phyloP scores from a whole-genome alignment of 371 early-diverging fungal genomes.

The Mortierella sp. region DNA sequence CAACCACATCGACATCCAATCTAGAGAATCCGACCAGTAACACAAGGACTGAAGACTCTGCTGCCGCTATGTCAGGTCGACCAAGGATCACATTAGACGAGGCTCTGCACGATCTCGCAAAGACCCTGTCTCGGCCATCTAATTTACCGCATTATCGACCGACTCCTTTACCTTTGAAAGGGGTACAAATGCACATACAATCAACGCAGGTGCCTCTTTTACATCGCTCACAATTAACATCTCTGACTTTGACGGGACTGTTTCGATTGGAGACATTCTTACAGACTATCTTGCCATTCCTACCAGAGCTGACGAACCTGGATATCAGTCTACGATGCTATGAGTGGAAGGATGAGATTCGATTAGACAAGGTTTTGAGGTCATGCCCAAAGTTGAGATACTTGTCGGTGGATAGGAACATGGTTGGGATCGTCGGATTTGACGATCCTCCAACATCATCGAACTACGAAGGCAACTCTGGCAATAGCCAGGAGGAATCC shows the following conservation, averaged over 20 bases:
- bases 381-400: slow-evolving; percentile 37
- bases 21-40: neutral
- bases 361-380: slow-evolving; percentile 24
- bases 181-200: neutral
- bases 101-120: slow-evolving; percentile 19
- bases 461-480: neutral
- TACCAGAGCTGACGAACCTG: slow-evolving; percentile 29
- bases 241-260: slow-evolving; percentile 20
- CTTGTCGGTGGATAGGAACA: slow-evolving; percentile 32
- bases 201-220: neutral
- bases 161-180: slow-evolving; percentile 2
- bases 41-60: neutral
- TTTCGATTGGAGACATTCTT: slow-evolving; percentile 31
- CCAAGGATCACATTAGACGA: slow-evolving; percentile 16
- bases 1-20: neutral
- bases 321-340: slow-evolving; percentile 29
- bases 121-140: slow-evolving; percentile 16
- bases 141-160: slow-evolving; percentile 10
- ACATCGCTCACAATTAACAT: slow-evolving; percentile 24
- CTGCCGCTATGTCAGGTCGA: neutral
- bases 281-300: slow-evolving; percentile 26
- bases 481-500: neutral
- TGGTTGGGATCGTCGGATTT: slow-evolving; percentile 26
- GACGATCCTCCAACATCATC: neutral
- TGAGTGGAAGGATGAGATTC: slow-evolving; percentile 39